Conservation (phyloP, 305 asterid genomes). For the Fraxinus ornus region DNA sequence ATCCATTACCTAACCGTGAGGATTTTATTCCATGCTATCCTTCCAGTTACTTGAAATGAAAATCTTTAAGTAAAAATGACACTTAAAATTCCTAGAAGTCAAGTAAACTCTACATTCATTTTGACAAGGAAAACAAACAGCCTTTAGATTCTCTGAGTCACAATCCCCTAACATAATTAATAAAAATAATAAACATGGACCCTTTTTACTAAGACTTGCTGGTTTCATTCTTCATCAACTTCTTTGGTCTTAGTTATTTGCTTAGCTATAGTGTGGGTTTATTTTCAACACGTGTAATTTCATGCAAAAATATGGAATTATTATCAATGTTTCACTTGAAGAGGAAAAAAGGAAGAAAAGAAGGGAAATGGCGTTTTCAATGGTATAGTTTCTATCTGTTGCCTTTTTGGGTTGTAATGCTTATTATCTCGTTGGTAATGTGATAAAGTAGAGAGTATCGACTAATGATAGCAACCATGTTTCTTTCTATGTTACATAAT, state of each 20-base stretch:
- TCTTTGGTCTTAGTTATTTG: not conserved
- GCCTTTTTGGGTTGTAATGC: not conserved
- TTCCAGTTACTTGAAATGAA: not conserved
- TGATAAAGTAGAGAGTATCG: not conserved
- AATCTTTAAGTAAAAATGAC: not conserved
- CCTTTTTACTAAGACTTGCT: not conserved
- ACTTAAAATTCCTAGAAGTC: not conserved
- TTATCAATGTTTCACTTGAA: not conserved
- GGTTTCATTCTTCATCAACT: not conserved
- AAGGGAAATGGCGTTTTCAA: not conserved
- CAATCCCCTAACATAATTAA: not conserved
- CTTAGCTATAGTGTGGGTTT: not conserved
- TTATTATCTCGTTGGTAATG: not conserved
- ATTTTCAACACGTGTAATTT: not conserved
- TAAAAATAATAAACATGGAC: not conserved
- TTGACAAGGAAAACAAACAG: not conserved
- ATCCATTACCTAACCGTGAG: not conserved
- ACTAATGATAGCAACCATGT: not conserved
- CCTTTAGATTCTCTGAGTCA: not conserved
- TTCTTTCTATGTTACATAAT: not conserved
- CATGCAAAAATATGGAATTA: not conserved
- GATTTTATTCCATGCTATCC: not conserved
- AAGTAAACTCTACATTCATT: not conserved
- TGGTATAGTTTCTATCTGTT: not conserved
- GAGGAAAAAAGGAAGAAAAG: not conserved